Evolutionary conservation across 1,284 basidiomycete genomes (phyloP).

Genomic region (Rhizopogon parksii): DNA sequence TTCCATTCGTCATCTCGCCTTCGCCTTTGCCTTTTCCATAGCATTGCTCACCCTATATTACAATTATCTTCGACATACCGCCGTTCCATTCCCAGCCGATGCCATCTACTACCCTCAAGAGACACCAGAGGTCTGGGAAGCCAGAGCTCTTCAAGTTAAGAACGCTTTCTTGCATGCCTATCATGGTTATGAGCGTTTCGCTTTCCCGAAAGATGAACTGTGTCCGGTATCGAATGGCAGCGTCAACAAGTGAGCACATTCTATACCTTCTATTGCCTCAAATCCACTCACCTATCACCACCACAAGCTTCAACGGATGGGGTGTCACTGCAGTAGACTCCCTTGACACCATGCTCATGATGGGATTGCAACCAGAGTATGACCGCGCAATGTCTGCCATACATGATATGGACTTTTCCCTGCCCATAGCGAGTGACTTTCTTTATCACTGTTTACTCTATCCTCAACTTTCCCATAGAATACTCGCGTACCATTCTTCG

Average conservation of each 20-base stretch:
- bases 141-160: slow-evolving; percentile 51
- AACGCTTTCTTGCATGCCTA: slow-evolving; percentile 61
- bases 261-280: background rate
- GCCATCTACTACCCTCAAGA: slow-evolving; percentile 20
- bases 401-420: slow-evolving; percentile 55
- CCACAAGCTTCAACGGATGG: slow-evolving; percentile 73
- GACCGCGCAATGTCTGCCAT: slow-evolving; percentile 67
- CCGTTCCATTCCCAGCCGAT: slow-evolving; percentile 9
- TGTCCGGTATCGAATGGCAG: slow-evolving; percentile 41
- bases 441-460: background rate
- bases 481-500: slow-evolving; percentile 60
- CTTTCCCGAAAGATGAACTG: slow-evolving; percentile 57
- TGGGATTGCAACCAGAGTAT: slow-evolving; percentile 81
- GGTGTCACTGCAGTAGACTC: slow-evolving; percentile 79
- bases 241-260: slow-evolving; percentile 41
- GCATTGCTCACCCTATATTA: slow-evolving; percentile 16
- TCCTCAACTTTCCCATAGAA: slow-evolving; percentile 18
- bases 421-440: slow-evolving; percentile 26
- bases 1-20: slow-evolving; percentile 23
- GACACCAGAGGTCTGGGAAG: slow-evolving; percentile 38
- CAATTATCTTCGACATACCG: slow-evolving; percentile 2
- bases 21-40: slow-evolving; percentile 19
- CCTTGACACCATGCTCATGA: slow-evolving; percentile 83
- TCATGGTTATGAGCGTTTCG: slow-evolving; percentile 50
- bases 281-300: background rate